Base-by-base conservation (phyloP, 192 early-diverging fungal genomes). In the Podila epicladia region DNA sequence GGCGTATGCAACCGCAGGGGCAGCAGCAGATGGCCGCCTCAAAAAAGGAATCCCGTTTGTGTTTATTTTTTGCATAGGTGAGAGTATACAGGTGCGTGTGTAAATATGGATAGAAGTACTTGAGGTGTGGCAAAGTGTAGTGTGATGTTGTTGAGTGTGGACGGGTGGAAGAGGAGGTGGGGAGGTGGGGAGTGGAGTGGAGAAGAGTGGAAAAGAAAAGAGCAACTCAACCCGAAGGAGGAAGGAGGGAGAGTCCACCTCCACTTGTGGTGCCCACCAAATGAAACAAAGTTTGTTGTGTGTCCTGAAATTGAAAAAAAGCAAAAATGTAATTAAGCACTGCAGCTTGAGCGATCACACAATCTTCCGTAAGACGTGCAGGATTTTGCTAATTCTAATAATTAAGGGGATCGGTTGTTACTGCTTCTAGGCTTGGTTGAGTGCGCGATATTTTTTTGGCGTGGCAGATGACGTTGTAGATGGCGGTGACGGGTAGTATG, bases 1-100 rank as follows among this genome's bases (percentile, higher is more conserved):
- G 50, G 65, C 73, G 24, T 74, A 74, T 26, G 73, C 65, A 13
- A 60, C 53, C 20, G 65, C 38, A 13, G 58, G 31, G 24, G 65
- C 72, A 20, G 35, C 37, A 22, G 33, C 67, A 13, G 72, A 74
- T 32, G 32, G 71, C 65, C 64, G 35, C n/a, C 71, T 50, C 24
- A 45, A 53, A 37, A 73, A 65, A 9, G 71, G 58, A 9, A 67
- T 60, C 32, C 72, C 72, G 32, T 60, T 67, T 15, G 72, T 66
- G 38, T 74, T 66, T 45, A 15, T 15, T 11, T 45, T 45, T 17
- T 45, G 41, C 41, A 45, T 45, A 0, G 35, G 7, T 15, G 41
- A 9, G 31, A 31, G 58, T 17, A 29, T 29, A 29, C 1, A 29
- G 24, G 28, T 59, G 24, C 32, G 28, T 31, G 1, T 29, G 3